Evolutionary conservation across 306 rosid species (phyloP).

Genomic region (Senna tora): DNA sequence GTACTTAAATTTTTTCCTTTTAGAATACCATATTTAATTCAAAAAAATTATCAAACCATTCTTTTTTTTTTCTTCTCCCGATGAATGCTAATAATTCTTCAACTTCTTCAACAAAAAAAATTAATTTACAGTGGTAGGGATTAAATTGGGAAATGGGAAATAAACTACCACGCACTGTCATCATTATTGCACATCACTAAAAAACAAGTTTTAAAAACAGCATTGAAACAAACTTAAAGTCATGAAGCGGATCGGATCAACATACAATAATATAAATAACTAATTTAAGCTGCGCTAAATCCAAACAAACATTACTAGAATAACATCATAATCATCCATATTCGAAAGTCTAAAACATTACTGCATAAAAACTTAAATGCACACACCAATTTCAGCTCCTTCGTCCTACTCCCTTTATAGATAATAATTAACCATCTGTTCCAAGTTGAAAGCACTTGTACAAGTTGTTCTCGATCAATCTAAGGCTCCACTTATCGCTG

Average conservation of each 20-base stretch:
- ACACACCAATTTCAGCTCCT: slow-evolving; percentile 64
- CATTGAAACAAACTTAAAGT: too few relatives aligned
- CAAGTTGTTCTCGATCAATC: slow-evolving; percentile 42
- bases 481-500: slow-evolving; percentile 29
- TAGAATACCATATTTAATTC: too few relatives aligned
- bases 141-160: too few relatives aligned
- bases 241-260: not conserved
- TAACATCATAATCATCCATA: slow-evolving; percentile 41
- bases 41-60: too few relatives aligned
- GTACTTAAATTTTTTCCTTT: too few relatives aligned
- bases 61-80: too few relatives aligned
- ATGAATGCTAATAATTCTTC: too few relatives aligned
- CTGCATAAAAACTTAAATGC: slow-evolving; percentile 54
- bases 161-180: too few relatives aligned
- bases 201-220: too few relatives aligned
- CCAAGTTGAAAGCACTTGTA: slow-evolving; percentile 45
- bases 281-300: slow-evolving; percentile 29
- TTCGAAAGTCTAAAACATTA: slow-evolving; percentile 41
- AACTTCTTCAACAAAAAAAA: too few relatives aligned
- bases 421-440: slow-evolving; percentile 48
- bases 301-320: slow-evolving; percentile 42
- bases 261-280: slow-evolving; percentile 26
- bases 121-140: too few relatives aligned
- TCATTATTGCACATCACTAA: too few relatives aligned
- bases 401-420: slow-evolving; percentile 71